Conservation (phyloP, 148 eudicot species). For the Persicaria maculosa region DNA sequence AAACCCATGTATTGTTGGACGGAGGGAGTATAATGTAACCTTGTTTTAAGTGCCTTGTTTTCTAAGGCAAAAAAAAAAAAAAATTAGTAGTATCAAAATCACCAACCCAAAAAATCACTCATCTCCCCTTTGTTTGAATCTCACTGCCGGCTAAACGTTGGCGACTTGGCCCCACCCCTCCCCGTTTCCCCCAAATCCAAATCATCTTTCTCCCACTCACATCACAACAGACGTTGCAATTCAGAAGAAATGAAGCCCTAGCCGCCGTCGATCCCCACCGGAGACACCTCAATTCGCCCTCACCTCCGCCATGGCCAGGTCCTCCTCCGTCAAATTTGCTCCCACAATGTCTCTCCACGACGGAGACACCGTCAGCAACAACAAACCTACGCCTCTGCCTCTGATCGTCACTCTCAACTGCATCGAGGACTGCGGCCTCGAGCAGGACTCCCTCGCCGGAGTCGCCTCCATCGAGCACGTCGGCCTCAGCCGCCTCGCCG, state of each 20-base stretch:
- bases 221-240: neutral
- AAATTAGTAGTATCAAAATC: neutral
- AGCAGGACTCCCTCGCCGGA: slow-evolving; percentile 59
- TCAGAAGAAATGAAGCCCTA: slow-evolving; percentile 12
- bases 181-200: neutral
- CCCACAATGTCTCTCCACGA: slow-evolving; percentile 8
- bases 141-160: slow-evolving; percentile 13
- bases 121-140: neutral
- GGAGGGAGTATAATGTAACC: too few species aligned
- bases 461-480: slow-evolving; percentile 75
- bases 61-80: neutral
- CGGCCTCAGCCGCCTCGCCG: slow-evolving; percentile 63
- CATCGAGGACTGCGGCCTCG: slow-evolving; percentile 67
- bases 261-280: neutral
- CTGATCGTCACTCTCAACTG: slow-evolving; percentile 82
- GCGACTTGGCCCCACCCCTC: neutral
- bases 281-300: slow-evolving; percentile 13
- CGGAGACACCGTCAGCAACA: slow-evolving; percentile 20
- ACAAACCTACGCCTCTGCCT: slow-evolving; percentile 37
- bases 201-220: neutral
- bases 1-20: too few species aligned
- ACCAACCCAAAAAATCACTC: neutral
- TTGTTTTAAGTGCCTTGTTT: neutral
- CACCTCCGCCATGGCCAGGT: slow-evolving; percentile 12
- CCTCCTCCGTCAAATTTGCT: slow-evolving; percentile 7